These are phyloP conservation scores for Wickerhamomyces sp. DNA, from an alignment of 1,139 yeast species.

Conservation along the genomic window DNA sequence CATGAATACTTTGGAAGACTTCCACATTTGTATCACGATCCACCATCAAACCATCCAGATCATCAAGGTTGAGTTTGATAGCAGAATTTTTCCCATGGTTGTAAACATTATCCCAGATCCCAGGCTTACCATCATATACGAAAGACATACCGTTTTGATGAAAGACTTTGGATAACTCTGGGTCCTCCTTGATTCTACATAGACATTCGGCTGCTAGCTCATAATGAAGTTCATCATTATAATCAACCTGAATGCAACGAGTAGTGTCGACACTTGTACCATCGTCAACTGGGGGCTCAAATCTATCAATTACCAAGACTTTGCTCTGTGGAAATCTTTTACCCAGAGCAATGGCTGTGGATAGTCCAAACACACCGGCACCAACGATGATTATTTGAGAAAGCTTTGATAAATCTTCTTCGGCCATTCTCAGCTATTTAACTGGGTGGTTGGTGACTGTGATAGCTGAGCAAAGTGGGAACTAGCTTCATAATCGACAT, in stretches of 20 bases:
- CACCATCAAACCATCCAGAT: not conserved
- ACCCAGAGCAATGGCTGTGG: slow-evolving; percentile 35
- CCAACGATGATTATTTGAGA: slow-evolving; percentile 34
- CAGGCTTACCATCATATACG: not conserved
- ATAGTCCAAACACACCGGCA: slow-evolving; percentile 44
- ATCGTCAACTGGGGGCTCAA: slow-evolving; percentile 28
- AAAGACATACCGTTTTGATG: slow-evolving; percentile 1
- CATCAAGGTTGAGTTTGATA: not conserved
- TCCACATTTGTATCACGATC: not conserved
- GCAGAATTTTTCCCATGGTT: not conserved
- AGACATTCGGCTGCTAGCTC: slow-evolving; percentile 31
- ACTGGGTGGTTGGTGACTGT: too few relatives aligned
- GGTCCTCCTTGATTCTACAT: not conserved
- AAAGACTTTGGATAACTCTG: not conserved
- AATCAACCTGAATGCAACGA: slow-evolving; percentile 34
- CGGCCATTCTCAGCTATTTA: too few relatives aligned
- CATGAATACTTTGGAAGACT: not conserved
- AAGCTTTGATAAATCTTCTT: not conserved
- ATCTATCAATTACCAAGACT: slow-evolving; percentile 27
- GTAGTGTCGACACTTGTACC: slow-evolving; percentile 38
- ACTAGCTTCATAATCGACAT: too few relatives aligned
- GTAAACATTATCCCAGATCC: not conserved
- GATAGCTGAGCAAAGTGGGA: too few relatives aligned
- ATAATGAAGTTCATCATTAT: slow-evolving; percentile 33
- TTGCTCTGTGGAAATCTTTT: not conserved